Evolutionary conservation across 2,329 filamentous ascomycete species (phyloP).

Genomic region (Diplocarpon rosae): DNA sequence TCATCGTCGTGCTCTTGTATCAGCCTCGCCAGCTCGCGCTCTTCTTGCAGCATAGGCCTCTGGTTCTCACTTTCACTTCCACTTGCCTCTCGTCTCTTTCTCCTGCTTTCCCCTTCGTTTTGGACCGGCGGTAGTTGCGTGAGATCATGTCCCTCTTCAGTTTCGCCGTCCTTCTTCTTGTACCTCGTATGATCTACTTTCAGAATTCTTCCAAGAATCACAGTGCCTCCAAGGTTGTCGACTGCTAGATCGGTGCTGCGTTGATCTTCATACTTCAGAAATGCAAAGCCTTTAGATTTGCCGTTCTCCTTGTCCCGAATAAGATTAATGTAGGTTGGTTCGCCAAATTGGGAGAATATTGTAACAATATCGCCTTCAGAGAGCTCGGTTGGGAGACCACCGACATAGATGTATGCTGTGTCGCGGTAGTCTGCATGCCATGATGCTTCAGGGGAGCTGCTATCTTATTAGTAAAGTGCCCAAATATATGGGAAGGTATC

Average conservation of each 20-base stretch:
- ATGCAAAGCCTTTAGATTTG: slow-evolving; percentile 88
- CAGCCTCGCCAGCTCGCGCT: slow-evolving; percentile 65
- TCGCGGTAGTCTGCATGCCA: slow-evolving; percentile 98
- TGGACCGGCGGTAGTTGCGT: slow-evolving; percentile 25
- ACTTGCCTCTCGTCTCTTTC: slow-evolving; percentile 27
- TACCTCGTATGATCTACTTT: slow-evolving; percentile 91
- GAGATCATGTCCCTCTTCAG: slow-evolving; percentile 48
- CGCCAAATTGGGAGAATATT: slow-evolving; percentile 94
- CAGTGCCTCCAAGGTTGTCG: slow-evolving; percentile 84
- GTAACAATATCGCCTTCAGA: slow-evolving; percentile 93
- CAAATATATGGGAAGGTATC: background rate
- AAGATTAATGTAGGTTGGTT: slow-evolving; percentile 87
- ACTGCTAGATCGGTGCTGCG: slow-evolving; percentile 91
- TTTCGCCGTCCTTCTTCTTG: slow-evolving; percentile 73
- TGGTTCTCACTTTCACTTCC: slow-evolving; percentile 32
- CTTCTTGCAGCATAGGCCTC: slow-evolving; percentile 65
- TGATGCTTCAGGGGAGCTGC: slow-evolving; percentile 70
- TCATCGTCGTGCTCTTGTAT: slow-evolving; percentile 82
- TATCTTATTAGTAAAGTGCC: slow-evolving; percentile 7
- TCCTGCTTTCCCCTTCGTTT: slow-evolving; percentile 31
- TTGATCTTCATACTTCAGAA: slow-evolving; percentile 97
- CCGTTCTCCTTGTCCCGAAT: slow-evolving; percentile 92
- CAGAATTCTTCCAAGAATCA: slow-evolving; percentile 67
- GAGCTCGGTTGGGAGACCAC: slow-evolving; percentile 82
- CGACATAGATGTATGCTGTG: slow-evolving; percentile 94